These are phyloP conservation scores for Asparagopsis taxiformis DNA, from an alignment of 31 red algal genomes.

Conservation along the genomic window DNA sequence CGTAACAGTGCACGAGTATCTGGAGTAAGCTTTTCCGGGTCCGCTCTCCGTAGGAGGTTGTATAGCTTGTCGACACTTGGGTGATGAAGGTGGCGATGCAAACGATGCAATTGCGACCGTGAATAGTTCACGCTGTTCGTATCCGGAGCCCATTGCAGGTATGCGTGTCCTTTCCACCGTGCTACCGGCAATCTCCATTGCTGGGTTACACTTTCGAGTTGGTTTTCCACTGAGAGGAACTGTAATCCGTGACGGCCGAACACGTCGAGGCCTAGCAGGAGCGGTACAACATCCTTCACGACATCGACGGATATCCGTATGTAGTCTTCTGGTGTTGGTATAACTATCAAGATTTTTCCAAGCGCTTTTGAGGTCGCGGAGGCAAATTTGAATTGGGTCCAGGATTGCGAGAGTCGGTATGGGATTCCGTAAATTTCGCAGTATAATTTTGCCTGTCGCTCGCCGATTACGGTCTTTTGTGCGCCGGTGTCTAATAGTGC, in stretches of 20 bases:
- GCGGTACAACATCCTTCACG: slow-evolving; percentile 1
- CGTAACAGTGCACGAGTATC: not conserved
- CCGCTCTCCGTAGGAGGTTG: slow-evolving; percentile 13
- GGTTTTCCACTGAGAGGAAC: not conserved
- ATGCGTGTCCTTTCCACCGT: not conserved
- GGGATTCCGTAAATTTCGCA: not conserved
- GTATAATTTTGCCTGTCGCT: slow-evolving; percentile 22
- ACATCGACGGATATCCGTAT: not conserved
- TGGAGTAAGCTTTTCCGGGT: not conserved
- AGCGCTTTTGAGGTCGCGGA: not conserved
- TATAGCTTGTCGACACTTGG: slow-evolving; percentile 34
- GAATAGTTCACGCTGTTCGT: not conserved
- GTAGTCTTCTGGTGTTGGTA: slow-evolving; percentile 16
- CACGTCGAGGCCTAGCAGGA: not conserved
- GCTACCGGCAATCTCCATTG: not conserved
- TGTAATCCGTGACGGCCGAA: not conserved
- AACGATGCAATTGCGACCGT: not conserved
- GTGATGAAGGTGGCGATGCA: slow-evolving; percentile 27
- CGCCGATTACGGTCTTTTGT: slow-evolving; percentile 34
- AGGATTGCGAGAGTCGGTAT: not conserved
- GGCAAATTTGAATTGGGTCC: not conserved
- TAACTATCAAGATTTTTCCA: not conserved
- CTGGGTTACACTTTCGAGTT: not conserved
- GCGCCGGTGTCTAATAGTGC: slow-evolving; percentile 18
- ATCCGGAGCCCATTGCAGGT: not conserved